A percentile compares a stretch with the other conserved stretches of the same genome.
Conservation (phyloP, 140 eudicot species). For the Cichorium intybus region DNA sequence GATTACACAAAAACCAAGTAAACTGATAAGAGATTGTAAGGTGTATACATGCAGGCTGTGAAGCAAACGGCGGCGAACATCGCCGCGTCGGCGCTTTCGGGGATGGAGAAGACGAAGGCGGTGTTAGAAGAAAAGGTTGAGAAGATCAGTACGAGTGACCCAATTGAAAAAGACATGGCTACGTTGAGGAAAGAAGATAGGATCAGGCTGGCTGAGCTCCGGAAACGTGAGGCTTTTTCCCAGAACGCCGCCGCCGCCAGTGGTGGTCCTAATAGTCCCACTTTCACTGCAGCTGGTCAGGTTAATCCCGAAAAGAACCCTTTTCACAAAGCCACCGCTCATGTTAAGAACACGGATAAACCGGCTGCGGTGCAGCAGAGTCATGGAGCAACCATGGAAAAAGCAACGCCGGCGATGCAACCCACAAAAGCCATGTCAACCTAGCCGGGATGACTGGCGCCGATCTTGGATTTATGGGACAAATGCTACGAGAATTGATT, state of each 20-base stretch:
- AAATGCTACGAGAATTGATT: not conserved
- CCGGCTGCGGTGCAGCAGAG: not conserved
- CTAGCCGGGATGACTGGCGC: not conserved
- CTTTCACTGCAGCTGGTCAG: constrained; percentile 31
- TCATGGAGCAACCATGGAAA: not conserved
- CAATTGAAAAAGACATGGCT: constrained; percentile 60
- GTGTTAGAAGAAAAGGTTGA: constrained; percentile 49
- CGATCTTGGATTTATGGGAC: not conserved
- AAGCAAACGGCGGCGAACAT: constrained; percentile 50
- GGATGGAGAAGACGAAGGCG: constrained; percentile 56
- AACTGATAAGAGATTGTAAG: not conserved
- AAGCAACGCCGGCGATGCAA: constrained; percentile 8
- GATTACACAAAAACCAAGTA: not conserved
- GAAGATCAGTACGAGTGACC: constrained; percentile 47
- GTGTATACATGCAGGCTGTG: constrained; percentile 27
- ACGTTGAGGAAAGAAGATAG: constrained; percentile 51
- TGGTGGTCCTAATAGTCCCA: constrained; percentile 29
- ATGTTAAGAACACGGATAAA: not conserved
- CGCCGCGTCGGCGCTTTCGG: constrained; percentile 50
- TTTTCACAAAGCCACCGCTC: constrained; percentile 10
- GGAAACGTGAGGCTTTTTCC: constrained; percentile 44
- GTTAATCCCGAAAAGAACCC: constrained; percentile 16
- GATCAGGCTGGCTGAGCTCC: constrained; percentile 47
- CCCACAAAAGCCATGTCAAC: not conserved
- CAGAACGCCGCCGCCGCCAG: constrained; percentile 44